These are phyloP conservation scores for Flaveria floridana DNA, from an alignment of 140 eudicot genomes.

Conservation along the genomic window DNA sequence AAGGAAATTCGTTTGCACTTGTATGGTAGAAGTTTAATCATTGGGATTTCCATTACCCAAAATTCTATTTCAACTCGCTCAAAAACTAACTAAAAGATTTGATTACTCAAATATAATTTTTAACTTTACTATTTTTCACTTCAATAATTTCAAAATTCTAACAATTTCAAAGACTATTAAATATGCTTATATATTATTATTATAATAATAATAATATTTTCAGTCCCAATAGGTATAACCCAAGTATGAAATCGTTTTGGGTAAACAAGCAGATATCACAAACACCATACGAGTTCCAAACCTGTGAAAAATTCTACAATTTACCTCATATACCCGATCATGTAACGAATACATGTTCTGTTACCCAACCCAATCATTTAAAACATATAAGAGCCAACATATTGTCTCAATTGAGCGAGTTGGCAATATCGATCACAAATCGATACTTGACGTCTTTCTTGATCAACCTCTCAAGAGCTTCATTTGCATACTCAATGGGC, in stretches of 20 bases:
- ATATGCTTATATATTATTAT: no score
- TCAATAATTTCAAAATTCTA: not conserved
- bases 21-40: not conserved
- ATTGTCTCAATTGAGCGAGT: conserved; percentile 37
- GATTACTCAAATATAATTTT: no score
- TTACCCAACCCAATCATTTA: no score
- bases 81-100: no score
- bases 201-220: no score
- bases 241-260: no score
- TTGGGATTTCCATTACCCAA: not conserved
- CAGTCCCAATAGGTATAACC: not conserved
- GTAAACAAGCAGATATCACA: no score
- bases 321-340: no score
- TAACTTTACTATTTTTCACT: no score
- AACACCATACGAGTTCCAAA: no score
- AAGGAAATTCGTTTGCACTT: not conserved
- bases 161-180: not conserved
- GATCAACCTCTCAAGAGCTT: conserved; percentile 80
- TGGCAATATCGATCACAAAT: conserved; percentile 58
- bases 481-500: conserved; percentile 72
- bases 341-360: not conserved
- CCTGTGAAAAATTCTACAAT: no score
- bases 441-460: conserved; percentile 69
- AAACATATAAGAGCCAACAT: not conserved
- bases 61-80: not conserved